phyloP scores from a whole-genome alignment of 2,329 filamentous ascomycete genomes.

The Ophiognomonia clavigignenti-juglandacearum region DNA sequence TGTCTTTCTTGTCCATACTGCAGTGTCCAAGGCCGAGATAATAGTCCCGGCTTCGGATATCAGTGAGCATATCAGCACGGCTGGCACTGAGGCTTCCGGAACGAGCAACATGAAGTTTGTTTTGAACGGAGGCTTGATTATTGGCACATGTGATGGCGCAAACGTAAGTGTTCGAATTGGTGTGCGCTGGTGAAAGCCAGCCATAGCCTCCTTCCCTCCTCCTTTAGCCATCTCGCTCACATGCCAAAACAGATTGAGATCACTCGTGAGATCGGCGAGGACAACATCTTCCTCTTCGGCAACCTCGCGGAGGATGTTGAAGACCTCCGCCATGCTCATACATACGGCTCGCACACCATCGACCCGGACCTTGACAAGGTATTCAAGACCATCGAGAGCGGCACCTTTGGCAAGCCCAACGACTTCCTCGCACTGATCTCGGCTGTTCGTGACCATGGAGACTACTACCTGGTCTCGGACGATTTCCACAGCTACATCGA shows the following conservation, averaged over 20 bases:
- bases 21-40: conserved; percentile 97
- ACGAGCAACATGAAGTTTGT: conserved; percentile 99
- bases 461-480: conserved; percentile 96
- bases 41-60: conserved; percentile 92
- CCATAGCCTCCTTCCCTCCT: too few species aligned
- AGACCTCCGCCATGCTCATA: conserved; percentile 85
- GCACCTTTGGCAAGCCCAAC: conserved; percentile 72
- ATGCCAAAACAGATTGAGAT: conserved; percentile 91
- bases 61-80: conserved; percentile 97
- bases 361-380: conserved; percentile 75
- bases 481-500: conserved; percentile 94
- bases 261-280: conserved; percentile 91
- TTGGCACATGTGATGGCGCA: conserved; percentile 95
- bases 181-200: too few species aligned
- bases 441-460: conserved; percentile 85
- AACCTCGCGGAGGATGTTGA: conserved; percentile 95
- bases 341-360: conserved; percentile 73
- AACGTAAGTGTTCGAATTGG: conserved; percentile 63
- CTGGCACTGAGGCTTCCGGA: conserved; percentile 84
- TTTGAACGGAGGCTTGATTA: conserved; percentile 92
- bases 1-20: too few species aligned
- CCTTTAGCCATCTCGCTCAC: too few species aligned
- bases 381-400: conserved; percentile 75
- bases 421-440: conserved; percentile 80
- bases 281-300: conserved; percentile 98